Evolutionary conservation across 2,329 filamentous ascomycete species (phyloP).

Genomic region (Ploettnerulaceae sp.): DNA sequence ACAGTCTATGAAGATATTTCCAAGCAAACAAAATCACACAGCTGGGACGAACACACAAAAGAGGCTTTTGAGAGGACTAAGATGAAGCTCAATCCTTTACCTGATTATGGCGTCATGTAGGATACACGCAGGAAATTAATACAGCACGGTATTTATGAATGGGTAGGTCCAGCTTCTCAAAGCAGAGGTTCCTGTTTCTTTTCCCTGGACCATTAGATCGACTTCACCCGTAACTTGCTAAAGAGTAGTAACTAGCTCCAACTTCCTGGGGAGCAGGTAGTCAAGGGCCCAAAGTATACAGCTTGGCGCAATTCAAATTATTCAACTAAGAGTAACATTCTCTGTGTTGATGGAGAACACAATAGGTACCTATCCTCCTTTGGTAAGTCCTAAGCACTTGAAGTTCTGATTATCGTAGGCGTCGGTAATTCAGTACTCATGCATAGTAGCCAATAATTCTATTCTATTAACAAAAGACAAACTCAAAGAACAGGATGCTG

Average conservation of each 20-base stretch:
- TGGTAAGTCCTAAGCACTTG: background rate
- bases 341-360: conserved; percentile 1
- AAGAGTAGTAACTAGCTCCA: no score
- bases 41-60: background rate
- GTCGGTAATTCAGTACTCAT: background rate
- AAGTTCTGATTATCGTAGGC: background rate
- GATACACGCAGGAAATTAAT: background rate
- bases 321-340: conserved; percentile 1
- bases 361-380: background rate
- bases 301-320: background rate
- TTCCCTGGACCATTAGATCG: no score
- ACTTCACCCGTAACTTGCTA: no score
- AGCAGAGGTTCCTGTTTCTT: no score
- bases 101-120: background rate
- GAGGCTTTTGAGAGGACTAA: background rate
- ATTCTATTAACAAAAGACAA: background rate
- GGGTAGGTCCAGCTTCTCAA: no score
- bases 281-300: background rate
- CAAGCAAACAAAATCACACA: background rate
- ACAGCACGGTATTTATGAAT: background rate
- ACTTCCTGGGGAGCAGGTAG: no score
- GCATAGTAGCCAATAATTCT: background rate
- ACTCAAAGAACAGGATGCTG: background rate
- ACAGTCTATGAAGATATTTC: conserved; percentile 2
- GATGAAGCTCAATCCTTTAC: conserved; percentile 1